Conservation (phyloP, 768 basidiomycete genomes). For the Mycena polygramma region DNA sequence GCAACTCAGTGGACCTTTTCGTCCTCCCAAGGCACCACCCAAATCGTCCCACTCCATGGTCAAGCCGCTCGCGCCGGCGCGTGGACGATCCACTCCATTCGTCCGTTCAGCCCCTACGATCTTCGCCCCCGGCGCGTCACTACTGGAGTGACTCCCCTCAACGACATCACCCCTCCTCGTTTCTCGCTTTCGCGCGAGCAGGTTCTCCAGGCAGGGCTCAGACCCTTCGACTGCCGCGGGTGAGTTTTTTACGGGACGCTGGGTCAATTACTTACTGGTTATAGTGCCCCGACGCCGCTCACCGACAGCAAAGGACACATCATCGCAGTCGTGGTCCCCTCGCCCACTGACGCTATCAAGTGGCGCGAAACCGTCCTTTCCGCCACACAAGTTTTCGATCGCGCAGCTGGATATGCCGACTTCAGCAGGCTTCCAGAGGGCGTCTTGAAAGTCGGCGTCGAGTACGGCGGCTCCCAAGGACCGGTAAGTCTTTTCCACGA, state of each 20-base stretch:
- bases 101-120: not conserved
- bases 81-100: not conserved
- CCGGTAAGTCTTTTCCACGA: not conserved
- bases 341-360: not conserved
- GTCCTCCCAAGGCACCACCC: not conserved
- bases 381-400: not conserved
- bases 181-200: not conserved
- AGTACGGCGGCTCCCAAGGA: not conserved
- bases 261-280: too few relatives aligned
- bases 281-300: not conserved
- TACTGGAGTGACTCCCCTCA: not conserved
- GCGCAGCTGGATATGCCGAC: slow-evolving; percentile 1
- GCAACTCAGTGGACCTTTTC: not conserved
- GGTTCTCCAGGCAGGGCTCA: not conserved
- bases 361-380: not conserved
- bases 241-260: too few relatives aligned
- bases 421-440: not conserved
- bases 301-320: not conserved
- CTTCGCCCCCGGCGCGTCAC: not conserved
- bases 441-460: not conserved
- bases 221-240: not conserved
- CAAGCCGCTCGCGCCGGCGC: not conserved
- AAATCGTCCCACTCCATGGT: not conserved
- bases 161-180: not conserved
- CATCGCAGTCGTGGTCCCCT: not conserved